Evolutionary conservation across 768 basidiomycete species (phyloP), one percentile per base, ranked within the genome.

Genomic region (Xanthoconium purpureum): DNA sequence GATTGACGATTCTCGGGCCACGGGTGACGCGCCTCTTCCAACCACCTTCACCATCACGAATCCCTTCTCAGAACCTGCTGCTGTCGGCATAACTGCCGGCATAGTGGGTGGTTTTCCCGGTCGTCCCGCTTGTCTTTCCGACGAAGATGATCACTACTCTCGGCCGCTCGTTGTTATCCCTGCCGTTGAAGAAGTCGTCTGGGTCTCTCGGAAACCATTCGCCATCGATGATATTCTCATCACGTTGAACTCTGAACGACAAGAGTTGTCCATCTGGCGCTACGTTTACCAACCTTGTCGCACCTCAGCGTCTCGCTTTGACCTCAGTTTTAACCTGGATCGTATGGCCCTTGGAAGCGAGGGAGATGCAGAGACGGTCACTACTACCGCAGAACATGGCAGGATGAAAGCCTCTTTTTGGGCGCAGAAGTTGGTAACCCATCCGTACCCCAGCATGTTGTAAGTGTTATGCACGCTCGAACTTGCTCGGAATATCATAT

Each of bases 21-120:
- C 83, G 0, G 87, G 85, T 11, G 86, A 91, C 38, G 75, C 80
- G 17, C 77, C 83, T 0, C 76, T 92, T n/a, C 89, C 91, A 0
- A 91, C 89, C 14, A 80, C 93, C 28, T 93, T 92, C 70, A 83
- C 87, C 17, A 75, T 94, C 58, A 87, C 85, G 10, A 88, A 83
- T 62, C 85, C 90, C 0, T 88, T 91, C 50, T 77, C 87, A 3
- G 91, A 93, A 70, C 80, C 88, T 47, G 78, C 81, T 24, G 80
- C 86, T 10, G 82, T 92, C 15, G 89, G 89, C 7, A 68, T 88
- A 47, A 86, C 89, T 1, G 70, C 74, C 4, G 82, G 84, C 0
- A 86, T 91, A 29, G 62, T 80, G 3, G 81, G 82, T 8, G 80
- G 36, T 66, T 75, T 56, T 57, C 69, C 61, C 49, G 70, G 52